Percentiles rank a stretch among this genome's conserved stretches.
These are phyloP conservation scores for Aspergillus glaucus DNA, from an alignment of 2,329 filamentous ascomycete genomes.

Conservation along the genomic window DNA sequence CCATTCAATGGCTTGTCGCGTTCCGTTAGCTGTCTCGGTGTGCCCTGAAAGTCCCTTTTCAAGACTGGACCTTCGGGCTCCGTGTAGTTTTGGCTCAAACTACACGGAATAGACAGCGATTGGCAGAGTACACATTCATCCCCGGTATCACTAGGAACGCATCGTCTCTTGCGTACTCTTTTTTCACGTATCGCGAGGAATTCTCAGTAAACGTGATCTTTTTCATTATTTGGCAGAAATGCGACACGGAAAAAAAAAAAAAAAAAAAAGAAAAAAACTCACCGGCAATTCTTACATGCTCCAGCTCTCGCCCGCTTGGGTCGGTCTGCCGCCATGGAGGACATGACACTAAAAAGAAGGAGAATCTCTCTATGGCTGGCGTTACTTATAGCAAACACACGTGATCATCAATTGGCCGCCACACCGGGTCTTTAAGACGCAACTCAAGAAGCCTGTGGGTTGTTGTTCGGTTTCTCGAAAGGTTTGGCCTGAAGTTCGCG, in stretches of 20 bases:
- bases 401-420: background rate
- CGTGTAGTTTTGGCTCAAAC: slow-evolving; percentile 2
- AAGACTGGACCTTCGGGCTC: background rate
- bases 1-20: background rate
- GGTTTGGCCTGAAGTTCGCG: background rate
- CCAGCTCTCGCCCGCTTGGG: slow-evolving; percentile 8
- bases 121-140: slow-evolving; percentile 10
- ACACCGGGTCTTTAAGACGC: background rate
- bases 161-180: slow-evolving; percentile 12
- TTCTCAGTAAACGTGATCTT: background rate
- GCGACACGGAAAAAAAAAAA: background rate
- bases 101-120: slow-evolving; percentile 10
- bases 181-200: background rate
- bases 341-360: background rate
- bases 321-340: background rate
- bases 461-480: background rate
- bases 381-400: too few relatives aligned
- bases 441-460: background rate
- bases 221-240: background rate
- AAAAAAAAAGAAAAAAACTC: background rate
- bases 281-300: slow-evolving; percentile 12
- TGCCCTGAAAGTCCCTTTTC: background rate
- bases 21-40: background rate
- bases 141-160: slow-evolving; percentile 8
- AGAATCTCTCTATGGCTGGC: background rate